Evolutionary conservation across 805 yeast species (phyloP), one percentile per base, ranked within the genome.

Genomic region (Ogataea paraovalis): DNA sequence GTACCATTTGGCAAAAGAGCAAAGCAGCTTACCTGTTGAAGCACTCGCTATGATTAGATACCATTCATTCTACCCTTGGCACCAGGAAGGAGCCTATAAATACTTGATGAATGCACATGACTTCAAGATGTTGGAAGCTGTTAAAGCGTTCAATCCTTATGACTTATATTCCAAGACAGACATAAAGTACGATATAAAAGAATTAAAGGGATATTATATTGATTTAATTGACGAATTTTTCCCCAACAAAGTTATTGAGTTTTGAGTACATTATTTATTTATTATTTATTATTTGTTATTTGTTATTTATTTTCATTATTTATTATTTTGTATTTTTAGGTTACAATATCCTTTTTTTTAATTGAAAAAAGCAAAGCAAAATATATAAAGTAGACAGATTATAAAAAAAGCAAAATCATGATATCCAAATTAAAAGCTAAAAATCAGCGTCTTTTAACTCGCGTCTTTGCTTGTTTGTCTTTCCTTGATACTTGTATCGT

Each of bases 1-100:
- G 86, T 83, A 82, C 54, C 87, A 83, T 57, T 69, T 83, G 28
- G 87, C 87, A 12, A 83, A 81, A 60, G 70, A 72, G 47, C 83
- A 80, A 57, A 80, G 86, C 13, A 76, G 74, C 1, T 66, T 83
- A 41, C 87, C 88, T 2, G 75, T 73, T 7, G 85, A 82, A 59
- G 89, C 78, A 0, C 67, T 83, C 45, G 88, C 89, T 1, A 83
- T 83, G 87, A 83, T 83, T 42, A 64, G 90, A 49, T 83, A 83
- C 60, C 90, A 83, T 61, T 82, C 87, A 1, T 83, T 83, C 54
- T 83, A 83, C 59, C 90, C 90, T 1, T 82, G 87, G 83, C 90
- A 83, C 60, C 78, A 83, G 50, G 88, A 83, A 57, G 75, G 77
- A 43, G 87, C 87, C 1, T 83, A 83, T 63, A 67, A 67, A 37